Percentiles rank a stretch among this genome's conserved stretches.
These are phyloP conservation scores for Boletus mariae DNA, from an alignment of 1,284 basidiomycete species.

Conservation along the genomic window DNA sequence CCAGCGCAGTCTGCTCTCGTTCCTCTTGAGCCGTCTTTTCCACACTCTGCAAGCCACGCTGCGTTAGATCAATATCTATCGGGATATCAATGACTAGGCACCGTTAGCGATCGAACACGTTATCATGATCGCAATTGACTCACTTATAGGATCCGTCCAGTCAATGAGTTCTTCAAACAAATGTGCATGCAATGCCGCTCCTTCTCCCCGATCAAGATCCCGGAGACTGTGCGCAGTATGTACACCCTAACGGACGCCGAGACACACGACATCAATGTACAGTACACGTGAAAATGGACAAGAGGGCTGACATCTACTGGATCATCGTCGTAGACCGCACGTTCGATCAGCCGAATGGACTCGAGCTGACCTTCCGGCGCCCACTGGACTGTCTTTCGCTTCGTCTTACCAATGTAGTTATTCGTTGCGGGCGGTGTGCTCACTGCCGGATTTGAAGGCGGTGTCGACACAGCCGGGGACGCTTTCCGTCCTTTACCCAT, in stretches of 20 bases:
- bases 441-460: conserved; percentile 32
- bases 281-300: conserved; percentile 44
- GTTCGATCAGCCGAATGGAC: conserved; percentile 72
- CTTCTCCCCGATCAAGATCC: conserved; percentile 80
- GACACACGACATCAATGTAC: conserved; percentile 51
- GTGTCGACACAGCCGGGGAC: conserved; percentile 45
- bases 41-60: conserved; percentile 60
- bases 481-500: conserved; percentile 60
- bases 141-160: conserved; percentile 76
- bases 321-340: conserved; percentile 82
- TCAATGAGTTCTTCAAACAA: conserved; percentile 80
- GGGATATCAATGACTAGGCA: conserved; percentile 60
- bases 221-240: conserved; percentile 66
- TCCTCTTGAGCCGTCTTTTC: conserved; percentile 68
- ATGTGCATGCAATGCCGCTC: conserved; percentile 73
- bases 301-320: conserved; percentile 66
- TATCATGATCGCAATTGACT: conserved; percentile 26
- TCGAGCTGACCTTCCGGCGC: conserved; percentile 67
- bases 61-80: conserved; percentile 45
- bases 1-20: conserved; percentile 72
- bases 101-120: conserved; percentile 17
- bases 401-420: conserved; percentile 47
- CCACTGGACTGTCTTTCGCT: conserved; percentile 74
- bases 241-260: conserved; percentile 50
- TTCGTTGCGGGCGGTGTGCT: conserved; percentile 36